Evolutionary conservation across 257 asterid genomes (phyloP).

Genomic region (Gentiana dahurica): DNA sequence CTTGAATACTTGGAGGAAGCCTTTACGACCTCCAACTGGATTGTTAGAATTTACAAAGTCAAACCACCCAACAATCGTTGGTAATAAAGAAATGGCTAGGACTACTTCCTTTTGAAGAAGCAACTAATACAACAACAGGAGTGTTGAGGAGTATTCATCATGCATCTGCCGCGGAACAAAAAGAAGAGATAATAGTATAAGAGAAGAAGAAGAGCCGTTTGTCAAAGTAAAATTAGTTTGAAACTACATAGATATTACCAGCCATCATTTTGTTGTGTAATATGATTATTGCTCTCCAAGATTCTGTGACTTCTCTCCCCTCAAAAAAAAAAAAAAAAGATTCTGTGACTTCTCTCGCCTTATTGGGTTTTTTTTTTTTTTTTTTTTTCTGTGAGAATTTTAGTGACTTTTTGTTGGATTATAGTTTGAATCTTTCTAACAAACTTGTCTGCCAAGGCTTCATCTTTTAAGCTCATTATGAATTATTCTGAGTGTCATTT

Average conservation of each 20-base stretch:
- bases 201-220: slow-evolving; percentile 1
- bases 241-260: not conserved
- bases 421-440: no score
- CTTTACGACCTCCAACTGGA: slow-evolving; percentile 94
- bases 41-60: slow-evolving; percentile 89
- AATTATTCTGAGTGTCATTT: no score
- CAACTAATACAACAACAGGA: not conserved
- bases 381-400: no score
- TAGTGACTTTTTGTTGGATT: no score
- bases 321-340: no score
- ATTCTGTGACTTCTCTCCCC: no score
- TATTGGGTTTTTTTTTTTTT: no score
- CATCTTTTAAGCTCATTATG: no score
- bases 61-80: slow-evolving; percentile 91
- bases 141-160: not conserved
- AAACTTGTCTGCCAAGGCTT: no score
- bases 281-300: not conserved
- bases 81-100: slow-evolving; percentile 21
- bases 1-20: slow-evolving; percentile 93
- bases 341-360: no score
- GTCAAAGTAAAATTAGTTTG: slow-evolving; percentile 2
- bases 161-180: slow-evolving; percentile 16
- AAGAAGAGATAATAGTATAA: not conserved
- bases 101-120: no score
- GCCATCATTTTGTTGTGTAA: slow-evolving; percentile 1